phyloP scores from a whole-genome alignment of 768 basidiomycete species.

The Cubamyces sp. region DNA sequence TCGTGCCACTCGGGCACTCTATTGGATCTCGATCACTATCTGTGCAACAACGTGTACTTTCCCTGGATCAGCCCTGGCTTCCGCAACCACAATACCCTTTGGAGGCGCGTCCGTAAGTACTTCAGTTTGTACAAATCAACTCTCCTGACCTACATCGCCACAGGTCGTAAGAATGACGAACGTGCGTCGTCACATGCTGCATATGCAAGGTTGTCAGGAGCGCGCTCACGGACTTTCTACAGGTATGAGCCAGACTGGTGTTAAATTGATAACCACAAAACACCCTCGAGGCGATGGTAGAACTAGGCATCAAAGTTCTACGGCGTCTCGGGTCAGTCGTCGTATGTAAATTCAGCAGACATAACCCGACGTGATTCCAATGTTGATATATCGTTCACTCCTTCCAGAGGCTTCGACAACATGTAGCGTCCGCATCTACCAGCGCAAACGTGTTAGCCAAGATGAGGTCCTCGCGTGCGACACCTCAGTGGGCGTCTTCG shows the following conservation, averaged over 20 bases:
- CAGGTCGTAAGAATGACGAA: slow-evolving; percentile 7
- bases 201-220: too few relatives aligned
- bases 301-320: neutral
- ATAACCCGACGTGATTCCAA: neutral
- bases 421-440: slow-evolving; percentile 21
- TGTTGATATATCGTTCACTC: neutral
- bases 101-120: slow-evolving; percentile 22
- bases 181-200: neutral
- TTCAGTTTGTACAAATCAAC: neutral
- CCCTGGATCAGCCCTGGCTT: slow-evolving; percentile 30
- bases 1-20: slow-evolving; percentile 26
- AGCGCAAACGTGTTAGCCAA: slow-evolving; percentile 16
- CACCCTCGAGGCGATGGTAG: neutral
- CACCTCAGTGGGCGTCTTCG: slow-evolving; percentile 16
- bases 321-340: neutral
- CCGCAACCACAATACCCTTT: slow-evolving; percentile 26
- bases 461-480: slow-evolving; percentile 13
- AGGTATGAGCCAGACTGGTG: slow-evolving; percentile 19
- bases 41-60: slow-evolving; percentile 31
- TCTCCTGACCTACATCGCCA: neutral
- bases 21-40: slow-evolving; percentile 33
- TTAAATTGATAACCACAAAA: slow-evolving; percentile 16
- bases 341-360: slow-evolving; percentile 2
- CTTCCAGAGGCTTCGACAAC: slow-evolving; percentile 3
- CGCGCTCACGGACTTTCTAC: neutral